These are phyloP conservation scores for Platanthera zijinensis DNA, from an alignment of 106 monocot genomes.

Conservation along the genomic window DNA sequence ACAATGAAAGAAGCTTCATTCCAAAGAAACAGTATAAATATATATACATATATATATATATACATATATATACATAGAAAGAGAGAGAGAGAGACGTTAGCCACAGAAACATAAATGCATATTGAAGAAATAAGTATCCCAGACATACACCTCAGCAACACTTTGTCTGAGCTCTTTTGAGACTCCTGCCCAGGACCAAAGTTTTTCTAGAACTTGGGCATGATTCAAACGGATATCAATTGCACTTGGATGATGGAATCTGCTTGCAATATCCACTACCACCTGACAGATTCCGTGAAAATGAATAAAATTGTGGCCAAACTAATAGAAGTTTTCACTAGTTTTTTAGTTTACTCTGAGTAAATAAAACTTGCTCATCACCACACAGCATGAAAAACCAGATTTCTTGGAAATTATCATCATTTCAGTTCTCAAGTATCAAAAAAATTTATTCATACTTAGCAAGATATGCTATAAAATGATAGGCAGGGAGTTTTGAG, in stretches of 20 bases:
- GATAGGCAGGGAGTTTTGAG: too few relatives aligned
- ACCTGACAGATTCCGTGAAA: conserved; percentile 29
- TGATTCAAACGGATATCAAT: conserved; percentile 82
- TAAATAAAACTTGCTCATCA: neutral
- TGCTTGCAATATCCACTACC: conserved; percentile 49
- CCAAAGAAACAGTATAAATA: conserved; percentile 10
- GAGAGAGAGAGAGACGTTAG: neutral
- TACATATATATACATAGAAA: too few relatives aligned
- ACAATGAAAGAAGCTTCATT: conserved; percentile 68
- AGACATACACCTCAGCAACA: conserved; percentile 76
- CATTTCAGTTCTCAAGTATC: too few relatives aligned
- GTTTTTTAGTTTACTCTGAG: neutral
- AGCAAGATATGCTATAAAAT: too few relatives aligned
- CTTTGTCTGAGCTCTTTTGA: conserved; percentile 39
- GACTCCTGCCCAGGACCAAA: conserved; percentile 91
- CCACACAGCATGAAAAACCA: neutral
- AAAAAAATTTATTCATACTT: too few relatives aligned
- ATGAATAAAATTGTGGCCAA: neutral
- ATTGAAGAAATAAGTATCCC: neutral
- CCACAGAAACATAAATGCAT: neutral
- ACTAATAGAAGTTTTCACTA: neutral
- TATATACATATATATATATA: too few relatives aligned
- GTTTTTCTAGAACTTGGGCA: conserved; percentile 56
- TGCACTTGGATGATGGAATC: conserved; percentile 43
- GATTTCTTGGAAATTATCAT: too few relatives aligned